Evolutionary conservation across 2,329 filamentous ascomycete genomes (phyloP), one percentile per base, ranked within the genome.

Genomic region (Colletotrichum musae): DNA sequence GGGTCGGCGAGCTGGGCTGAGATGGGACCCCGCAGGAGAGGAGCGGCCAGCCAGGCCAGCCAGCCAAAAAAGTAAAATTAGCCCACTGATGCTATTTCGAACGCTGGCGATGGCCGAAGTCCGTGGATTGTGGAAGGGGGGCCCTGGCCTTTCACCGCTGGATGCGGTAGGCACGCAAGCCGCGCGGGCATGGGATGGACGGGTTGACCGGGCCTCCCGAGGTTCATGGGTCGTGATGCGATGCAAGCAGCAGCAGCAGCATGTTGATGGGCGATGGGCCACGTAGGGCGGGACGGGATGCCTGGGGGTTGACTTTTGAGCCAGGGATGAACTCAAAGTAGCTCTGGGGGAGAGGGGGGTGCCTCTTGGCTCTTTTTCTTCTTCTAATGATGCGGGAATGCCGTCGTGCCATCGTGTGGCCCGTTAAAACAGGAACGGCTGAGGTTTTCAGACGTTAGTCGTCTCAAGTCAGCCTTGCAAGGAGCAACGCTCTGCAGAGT

Each of bases 41-140:
- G 15, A n/a, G 16, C 13, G 15, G 41, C 13, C 13, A 43, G 21
- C 43, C 36, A 48, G n/a, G n/a, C 53, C 48, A 57, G n/a, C 53
- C 48, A 57, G 24, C 41, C 36, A 28, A 54, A 47, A 41, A 54
- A 32, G 48, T 64, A 68, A 47, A 68, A 54, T 68, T 64, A 68
- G 65, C 53, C 53, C 60, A 32, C 10, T 54, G 59, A 64, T 64
- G 47, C 65, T 68, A 64, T 68, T 68, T 68, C 60, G 64, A 67
- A 62, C 47, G 54, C 41, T 58, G 39, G 51, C n/a, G 26, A 48
- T 39, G 57, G 52, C 39, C 18, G 21, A 39, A 47, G 58, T 15
- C 32, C 32, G 32, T 36, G 7, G 32, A 36, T 10, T 10, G 10
- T 36, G 32, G 32, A 36, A 18, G 45, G 58, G 58, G 52, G 61